Percentiles rank a stretch among this genome's conserved stretches.
Conservation (phyloP, 139 green algal species). For the Coelastrella sp. region DNA sequence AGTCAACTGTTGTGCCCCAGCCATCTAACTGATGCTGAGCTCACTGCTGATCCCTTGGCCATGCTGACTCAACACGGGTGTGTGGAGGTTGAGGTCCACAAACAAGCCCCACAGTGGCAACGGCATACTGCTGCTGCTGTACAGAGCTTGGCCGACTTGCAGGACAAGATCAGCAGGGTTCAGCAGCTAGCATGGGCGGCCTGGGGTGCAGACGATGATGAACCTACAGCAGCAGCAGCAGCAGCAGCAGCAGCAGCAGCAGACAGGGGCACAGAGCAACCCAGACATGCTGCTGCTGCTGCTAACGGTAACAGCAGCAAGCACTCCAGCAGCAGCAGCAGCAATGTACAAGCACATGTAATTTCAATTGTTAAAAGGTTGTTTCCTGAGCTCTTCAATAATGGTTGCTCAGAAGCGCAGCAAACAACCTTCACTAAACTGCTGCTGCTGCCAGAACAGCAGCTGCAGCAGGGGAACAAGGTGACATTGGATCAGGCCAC, state of each 20-base stretch:
- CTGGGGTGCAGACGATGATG: background rate
- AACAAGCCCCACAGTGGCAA: background rate
- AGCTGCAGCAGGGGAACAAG: background rate
- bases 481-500: background rate
- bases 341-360: background rate
- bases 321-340: background rate
- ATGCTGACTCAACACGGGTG: background rate
- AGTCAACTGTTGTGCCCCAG: background rate
- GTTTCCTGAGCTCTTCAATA: background rate
- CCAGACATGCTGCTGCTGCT: background rate
- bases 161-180: background rate
- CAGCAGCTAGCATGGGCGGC: background rate
- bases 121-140: background rate
- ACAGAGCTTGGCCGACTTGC: background rate
- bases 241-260: conserved; percentile 1
- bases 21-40: background rate
- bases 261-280: background rate
- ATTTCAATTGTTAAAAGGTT: background rate
- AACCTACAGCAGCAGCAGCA: background rate
- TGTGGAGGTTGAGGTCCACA: background rate
- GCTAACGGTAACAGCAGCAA: background rate
- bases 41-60: background rate
- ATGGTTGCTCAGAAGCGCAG: background rate
- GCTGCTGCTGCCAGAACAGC: conserved; percentile 4
- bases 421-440: background rate